Base-by-base conservation (phyloP, 1,139 yeast genomes). In the Sugiyamaella japonica region DNA sequence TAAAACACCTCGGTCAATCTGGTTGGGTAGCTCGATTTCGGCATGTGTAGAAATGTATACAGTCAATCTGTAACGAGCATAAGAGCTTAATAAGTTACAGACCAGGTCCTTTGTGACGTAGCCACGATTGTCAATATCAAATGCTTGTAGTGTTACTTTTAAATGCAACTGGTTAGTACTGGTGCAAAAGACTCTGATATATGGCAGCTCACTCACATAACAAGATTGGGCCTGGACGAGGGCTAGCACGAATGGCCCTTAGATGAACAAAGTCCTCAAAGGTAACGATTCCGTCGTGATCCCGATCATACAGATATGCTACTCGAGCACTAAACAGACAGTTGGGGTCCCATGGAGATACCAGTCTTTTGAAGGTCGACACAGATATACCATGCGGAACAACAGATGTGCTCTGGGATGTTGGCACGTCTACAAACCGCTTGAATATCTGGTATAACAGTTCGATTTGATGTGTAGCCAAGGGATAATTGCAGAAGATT, bases 271-370 rank as follows among this genome's bases (percentile, higher is more conserved):
- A 66, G 32, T 66, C 68, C 37, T 57, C 58, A 53, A 66, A 65
- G 6, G 60, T 55, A 3, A 67, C 55, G 4, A 64, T 44, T 8
- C 67, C 70, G 34, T 66, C 63, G 15, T 54, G 51, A 39, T 65
- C 63, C 9, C 23, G 25, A 50, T 67, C 70, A 52, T 60, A 66
- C 29, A 50, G 28, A 12, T 42, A 28, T 10, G 50, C 41, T 2
- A 49, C n/a, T 29, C 42, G 55, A 9, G 15, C 34, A 7, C 54
- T 52, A n/a, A 50, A 40, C 5, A 59, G 53, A 29, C 50, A 52
- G 12, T 56, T 56, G 23, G 57, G 55, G 16, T 58, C 43, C 16
- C 52, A 50, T 10, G 56, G 59, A 17, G 57, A 53, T 3, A 57
- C 31, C 5, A 56, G 38, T n/a, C 48, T 44, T 10, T 50, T 32